Evolutionary conservation across 1,284 basidiomycete species (phyloP).

Genomic region (Rhodofomes roseus): DNA sequence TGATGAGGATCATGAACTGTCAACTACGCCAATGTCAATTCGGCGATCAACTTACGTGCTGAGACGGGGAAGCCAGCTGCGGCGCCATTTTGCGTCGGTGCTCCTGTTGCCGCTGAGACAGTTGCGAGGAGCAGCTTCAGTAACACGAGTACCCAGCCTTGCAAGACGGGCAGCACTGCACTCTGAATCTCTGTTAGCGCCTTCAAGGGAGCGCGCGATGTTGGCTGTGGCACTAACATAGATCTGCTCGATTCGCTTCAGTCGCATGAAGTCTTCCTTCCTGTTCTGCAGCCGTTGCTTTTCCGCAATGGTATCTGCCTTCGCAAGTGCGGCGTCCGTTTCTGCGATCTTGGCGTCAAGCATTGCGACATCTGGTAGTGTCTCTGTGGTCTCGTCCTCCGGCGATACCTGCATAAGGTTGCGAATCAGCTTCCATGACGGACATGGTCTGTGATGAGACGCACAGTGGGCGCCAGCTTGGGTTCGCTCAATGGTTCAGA

Average conservation of each 20-base stretch:
- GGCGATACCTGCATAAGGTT: slow-evolving; percentile 24
- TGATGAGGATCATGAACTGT: slow-evolving; percentile 19
- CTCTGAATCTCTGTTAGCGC: slow-evolving; percentile 38
- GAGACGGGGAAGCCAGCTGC: slow-evolving; percentile 65
- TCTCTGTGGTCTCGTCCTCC: slow-evolving; percentile 59
- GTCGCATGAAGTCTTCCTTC: slow-evolving; percentile 75
- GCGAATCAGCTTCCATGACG: background rate
- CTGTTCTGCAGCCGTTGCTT: slow-evolving; percentile 65
- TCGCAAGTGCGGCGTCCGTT: slow-evolving; percentile 54
- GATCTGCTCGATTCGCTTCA: slow-evolving; percentile 86
- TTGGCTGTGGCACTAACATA: slow-evolving; percentile 61
- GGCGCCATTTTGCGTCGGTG: slow-evolving; percentile 55
- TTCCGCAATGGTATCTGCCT: slow-evolving; percentile 50
- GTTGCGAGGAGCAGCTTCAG: slow-evolving; percentile 87
- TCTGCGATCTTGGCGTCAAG: slow-evolving; percentile 71
- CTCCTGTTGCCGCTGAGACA: slow-evolving; percentile 72
- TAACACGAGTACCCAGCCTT: slow-evolving; percentile 86
- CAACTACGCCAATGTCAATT: slow-evolving; percentile 5
- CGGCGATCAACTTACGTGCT: slow-evolving; percentile 50
- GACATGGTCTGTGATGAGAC: slow-evolving; percentile 10
- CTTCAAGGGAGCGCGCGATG: background rate
- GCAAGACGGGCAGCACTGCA: slow-evolving; percentile 77
- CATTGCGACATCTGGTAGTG: slow-evolving; percentile 63
- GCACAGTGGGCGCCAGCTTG: slow-evolving; percentile 35
- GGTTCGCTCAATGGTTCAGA: slow-evolving; percentile 41